Evolutionary conservation across 768 basidiomycete species (phyloP).

Genomic region (Coprinopsis marcescibilis): DNA sequence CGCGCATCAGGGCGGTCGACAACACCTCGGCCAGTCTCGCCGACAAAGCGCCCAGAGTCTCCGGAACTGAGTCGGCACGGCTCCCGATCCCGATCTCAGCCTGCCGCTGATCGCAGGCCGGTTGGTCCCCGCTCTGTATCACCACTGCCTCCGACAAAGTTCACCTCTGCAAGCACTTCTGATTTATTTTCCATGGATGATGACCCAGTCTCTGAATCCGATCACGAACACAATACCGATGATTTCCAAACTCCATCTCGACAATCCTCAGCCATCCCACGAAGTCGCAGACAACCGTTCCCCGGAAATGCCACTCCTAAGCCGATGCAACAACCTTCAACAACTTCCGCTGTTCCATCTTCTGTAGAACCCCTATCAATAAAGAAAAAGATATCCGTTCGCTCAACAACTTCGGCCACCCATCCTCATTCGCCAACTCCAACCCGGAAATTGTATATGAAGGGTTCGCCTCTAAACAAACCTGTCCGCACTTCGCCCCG

Average conservation of each 20-base stretch:
- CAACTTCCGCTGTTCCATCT: conserved; percentile 20
- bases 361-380: conserved; percentile 74
- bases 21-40: conserved; percentile 43
- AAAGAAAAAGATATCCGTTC: conserved; percentile 74
- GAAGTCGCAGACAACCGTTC: conserved; percentile 58
- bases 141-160: conserved; percentile 50
- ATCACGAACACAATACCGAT: conserved; percentile 5
- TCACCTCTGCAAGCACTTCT: conserved; percentile 23
- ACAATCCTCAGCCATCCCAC: conserved; percentile 42
- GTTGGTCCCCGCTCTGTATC: conserved; percentile 74
- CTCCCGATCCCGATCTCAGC: conserved; percentile 41
- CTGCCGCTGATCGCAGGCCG: conserved; percentile 54
- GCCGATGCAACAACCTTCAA: conserved; percentile 32
- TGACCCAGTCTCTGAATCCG: conserved; percentile 12
- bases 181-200: conserved; percentile 40
- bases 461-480: conserved; percentile 50
- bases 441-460: conserved; percentile 35
- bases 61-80: conserved; percentile 23
- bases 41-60: conserved; percentile 28
- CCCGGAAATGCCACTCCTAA: conserved; percentile 46
- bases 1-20: conserved; percentile 44
- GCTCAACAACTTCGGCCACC: conserved; percentile 33
- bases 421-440: conserved; percentile 29
- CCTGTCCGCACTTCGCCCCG: conserved; percentile 34
- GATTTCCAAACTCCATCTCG: conserved; percentile 15